Evolutionary conservation across 1,284 basidiomycete species (phyloP), one percentile per base, ranked within the genome.

Genomic region (Apiotrichum domesticum): DNA sequence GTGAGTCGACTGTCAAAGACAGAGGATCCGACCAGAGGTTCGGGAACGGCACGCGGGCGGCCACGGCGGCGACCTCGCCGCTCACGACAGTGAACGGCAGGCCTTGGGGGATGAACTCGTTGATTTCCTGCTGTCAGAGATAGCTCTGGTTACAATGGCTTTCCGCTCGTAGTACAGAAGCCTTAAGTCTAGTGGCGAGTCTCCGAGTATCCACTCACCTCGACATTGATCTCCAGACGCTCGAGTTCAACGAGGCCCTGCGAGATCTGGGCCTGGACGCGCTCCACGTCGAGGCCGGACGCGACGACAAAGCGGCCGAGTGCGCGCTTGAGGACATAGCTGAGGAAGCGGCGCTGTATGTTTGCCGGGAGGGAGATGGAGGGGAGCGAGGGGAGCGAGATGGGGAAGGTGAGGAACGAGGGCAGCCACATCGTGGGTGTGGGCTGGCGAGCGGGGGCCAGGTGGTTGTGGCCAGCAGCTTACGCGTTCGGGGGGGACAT

Each of bases 231-330:
- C 72, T 91, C 85, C 46, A 97, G 79, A 64, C 90, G 84, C 61
- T 86, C 86, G 35, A 97, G 82, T 75, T 93, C 88, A 13, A 97
- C 84, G 69, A 84, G 86, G 13, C 94, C 94, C 46, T 86, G 87
- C 7, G 88, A 87, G 65, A 97, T 87, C 73, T 95, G 91, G 32
- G 91, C 89, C 67, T 96, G 91, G 68, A 97, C 87, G 74, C 92
- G 85, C 56, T 87, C 83, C 51, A 84, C 80, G 75, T 96, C 89
- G 57, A 97, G 83, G 66, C 93, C 90, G 10, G 90, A 90, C 32
- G 88, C 88, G 68, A 87, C 86, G 61, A 97, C 82, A 61, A 96
- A 82, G 68, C 88, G 87, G 3, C 94, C 94, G 0, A 97, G 79
- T 2, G 85, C 82, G 62, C 86, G 85, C 78, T 86, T 88, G 61